Evolutionary conservation across 2,329 filamentous ascomycete genomes (phyloP), one percentile per base, ranked within the genome.

Genomic region (Coniella lustricola): DNA sequence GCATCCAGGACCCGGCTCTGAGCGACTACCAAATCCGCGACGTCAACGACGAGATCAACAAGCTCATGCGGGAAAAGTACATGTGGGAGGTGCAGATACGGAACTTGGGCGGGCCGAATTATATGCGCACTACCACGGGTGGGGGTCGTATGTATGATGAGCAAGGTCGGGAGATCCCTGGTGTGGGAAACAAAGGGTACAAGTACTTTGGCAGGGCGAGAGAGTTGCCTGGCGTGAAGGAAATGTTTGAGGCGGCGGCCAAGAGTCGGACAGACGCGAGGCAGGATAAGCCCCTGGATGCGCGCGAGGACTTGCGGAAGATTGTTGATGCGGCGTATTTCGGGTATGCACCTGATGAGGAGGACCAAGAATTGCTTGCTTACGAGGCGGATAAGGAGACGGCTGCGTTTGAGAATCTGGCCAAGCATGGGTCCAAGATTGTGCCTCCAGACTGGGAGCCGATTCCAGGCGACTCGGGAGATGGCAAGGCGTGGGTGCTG

Each of bases 21-120:
- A 89, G 82, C 68, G 93, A 98, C 75, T 97, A 87, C 73, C 93
- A 97, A 74, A 89, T 98, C 67, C 79, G 93, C 62, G 93, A 98
- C 68, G 75, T 98, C 64, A 98, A 98, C 72, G 93, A 98, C 67
- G 93, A 98, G 70, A 95, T 98, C 75, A 98, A 98, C 75, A 95
- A 95, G 71, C 78, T 95, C 54, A 96, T 98, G 88, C 84, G 90
- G 55, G 93, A 98, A 73, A 98, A 98, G 70, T 90, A 94, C 77
- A 90, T 95, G 79, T 98, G 93, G 93, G 93, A 98, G 74, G 81
- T 93, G 59, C 90, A 96, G 69, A 96, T 98, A 58, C 80, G 90
- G 50, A 94, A 95, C 61, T 67, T 97, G 20, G 93, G 93, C n/a
- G 93, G 93, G 2, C 93, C 93, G 25, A 97, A 97, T 68, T 98